These are phyloP conservation scores for Diaporthe helianthi DNA, from an alignment of 2,329 filamentous ascomycete genomes.

Conservation along the genomic window DNA sequence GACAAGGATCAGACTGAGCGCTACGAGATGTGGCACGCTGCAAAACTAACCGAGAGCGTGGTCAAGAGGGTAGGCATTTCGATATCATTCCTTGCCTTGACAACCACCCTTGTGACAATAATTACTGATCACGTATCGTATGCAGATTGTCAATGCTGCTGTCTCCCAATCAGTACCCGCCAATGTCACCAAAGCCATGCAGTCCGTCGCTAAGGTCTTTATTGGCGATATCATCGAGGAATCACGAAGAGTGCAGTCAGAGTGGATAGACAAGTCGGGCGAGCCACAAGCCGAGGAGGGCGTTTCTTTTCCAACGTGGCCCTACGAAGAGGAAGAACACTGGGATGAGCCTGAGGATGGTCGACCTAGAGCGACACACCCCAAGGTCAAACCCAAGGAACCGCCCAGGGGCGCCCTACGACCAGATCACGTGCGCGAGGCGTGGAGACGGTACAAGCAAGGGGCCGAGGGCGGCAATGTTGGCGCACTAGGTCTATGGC, in stretches of 20 bases:
- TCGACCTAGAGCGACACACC: constrained; percentile 38
- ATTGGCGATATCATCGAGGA: constrained; percentile 77
- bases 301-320: constrained; percentile 42
- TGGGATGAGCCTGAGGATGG: constrained; percentile 35
- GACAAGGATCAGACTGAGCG: constrained; percentile 71
- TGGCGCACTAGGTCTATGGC: constrained; percentile 66
- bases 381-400: constrained; percentile 45
- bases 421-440: constrained; percentile 78
- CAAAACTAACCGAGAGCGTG: constrained; percentile 71
- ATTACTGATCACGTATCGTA: constrained; percentile 14
- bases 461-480: constrained; percentile 68
- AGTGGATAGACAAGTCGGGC: constrained; percentile 68
- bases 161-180: constrained; percentile 79
- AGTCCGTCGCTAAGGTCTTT: constrained; percentile 78
- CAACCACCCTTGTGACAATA: neutral
- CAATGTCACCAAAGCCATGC: constrained; percentile 77
- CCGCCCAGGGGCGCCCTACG: constrained; percentile 65
- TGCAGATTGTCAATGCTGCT: constrained; percentile 77
- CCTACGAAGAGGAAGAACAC: constrained; percentile 44
- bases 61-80: constrained; percentile 66
- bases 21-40: constrained; percentile 74
- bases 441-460: constrained; percentile 71
- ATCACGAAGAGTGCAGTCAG: constrained; percentile 73
- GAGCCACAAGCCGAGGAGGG: constrained; percentile 63
- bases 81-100: neutral